phyloP scores from a whole-genome alignment of 768 basidiomycete species.

The Lepiota venenata region DNA sequence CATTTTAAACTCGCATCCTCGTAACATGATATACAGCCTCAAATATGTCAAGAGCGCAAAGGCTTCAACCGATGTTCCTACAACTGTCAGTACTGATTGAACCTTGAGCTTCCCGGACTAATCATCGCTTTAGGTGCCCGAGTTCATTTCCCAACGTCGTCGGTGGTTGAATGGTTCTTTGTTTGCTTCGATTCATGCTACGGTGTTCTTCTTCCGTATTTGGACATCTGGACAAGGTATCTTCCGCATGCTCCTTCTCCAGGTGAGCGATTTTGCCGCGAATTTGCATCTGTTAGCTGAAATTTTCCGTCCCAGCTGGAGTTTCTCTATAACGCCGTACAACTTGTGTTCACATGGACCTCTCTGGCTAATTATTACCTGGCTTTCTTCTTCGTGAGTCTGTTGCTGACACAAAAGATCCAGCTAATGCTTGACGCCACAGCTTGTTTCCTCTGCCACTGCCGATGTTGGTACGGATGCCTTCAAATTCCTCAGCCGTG shows the following conservation, averaged over 20 bases:
- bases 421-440: slow-evolving; percentile 16
- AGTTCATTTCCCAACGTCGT: slow-evolving; percentile 93
- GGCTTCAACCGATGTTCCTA: slow-evolving; percentile 94
- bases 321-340: slow-evolving; percentile 87
- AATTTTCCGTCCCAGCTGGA: slow-evolving; percentile 52
- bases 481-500: slow-evolving; percentile 75
- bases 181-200: slow-evolving; percentile 91
- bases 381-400: slow-evolving; percentile 87
- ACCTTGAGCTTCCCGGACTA: background rate
- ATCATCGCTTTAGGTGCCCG: slow-evolving; percentile 53
- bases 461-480: slow-evolving; percentile 52
- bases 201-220: slow-evolving; percentile 84
- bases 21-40: slow-evolving; percentile 38
- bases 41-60: slow-evolving; percentile 94
- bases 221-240: slow-evolving; percentile 91
- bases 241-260: slow-evolving; percentile 76
- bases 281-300: background rate
- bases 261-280: slow-evolving; percentile 32
- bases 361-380: slow-evolving; percentile 91
- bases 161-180: slow-evolving; percentile 88
- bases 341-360: slow-evolving; percentile 94
- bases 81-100: slow-evolving; percentile 41
- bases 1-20: slow-evolving; percentile 10
- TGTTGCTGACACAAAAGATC: background rate
- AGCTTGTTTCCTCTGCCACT: slow-evolving; percentile 84